Base-by-base conservation (phyloP, 345 rosid species). In the Boechera stricta region DNA sequence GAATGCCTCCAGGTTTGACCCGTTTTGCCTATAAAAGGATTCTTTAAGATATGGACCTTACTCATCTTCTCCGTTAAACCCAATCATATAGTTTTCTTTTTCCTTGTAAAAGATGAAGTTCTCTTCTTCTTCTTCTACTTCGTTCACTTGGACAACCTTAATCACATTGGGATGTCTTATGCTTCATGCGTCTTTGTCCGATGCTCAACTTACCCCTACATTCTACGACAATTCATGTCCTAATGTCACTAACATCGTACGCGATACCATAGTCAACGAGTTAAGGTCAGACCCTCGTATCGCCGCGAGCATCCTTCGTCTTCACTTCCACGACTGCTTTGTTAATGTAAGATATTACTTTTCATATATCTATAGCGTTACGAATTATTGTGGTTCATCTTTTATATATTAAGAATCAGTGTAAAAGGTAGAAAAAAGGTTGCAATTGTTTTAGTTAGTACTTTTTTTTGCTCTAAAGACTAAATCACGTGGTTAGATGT, bases 271-370 rank as follows among this genome's bases (percentile, higher is more conserved):
- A 9, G 32, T 67, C 13, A 77, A 80, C 3, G 91, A 84, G 73
- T 79, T 70, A 6, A 41, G 77, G n/a, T 78, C 81, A 38, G 81
- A 78, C 15, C 81, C 81, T 78, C 85, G 91, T 62, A 86, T 84
- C 79, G 85, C 82, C 15, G 92, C 87, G 53, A 83, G 88, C 57
- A 77, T 88, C 57, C 85, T 88, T 49, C 89, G 91, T 66, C 80
- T 88, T 29, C 88, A 86, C 75, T 88, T 88, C 80, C 92, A 88
- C 13, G 92, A 88, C 35, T 88, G 92, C 61, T 88, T 88, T 16
- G 92, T 88, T 42, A 77, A 84, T 39, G 91, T 87, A 87, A 31
- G 69, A 49, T 36, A 4, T 6, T 8, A 47, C 18, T 26, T 16
- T 66, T 7, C 10, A 56, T 53, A 36, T 24, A 13, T 55, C 10